Evolutionary conservation across 2,329 filamentous ascomycete genomes (phyloP), one percentile per base, ranked within the genome.

Genomic region (Fusarium temperatum): DNA sequence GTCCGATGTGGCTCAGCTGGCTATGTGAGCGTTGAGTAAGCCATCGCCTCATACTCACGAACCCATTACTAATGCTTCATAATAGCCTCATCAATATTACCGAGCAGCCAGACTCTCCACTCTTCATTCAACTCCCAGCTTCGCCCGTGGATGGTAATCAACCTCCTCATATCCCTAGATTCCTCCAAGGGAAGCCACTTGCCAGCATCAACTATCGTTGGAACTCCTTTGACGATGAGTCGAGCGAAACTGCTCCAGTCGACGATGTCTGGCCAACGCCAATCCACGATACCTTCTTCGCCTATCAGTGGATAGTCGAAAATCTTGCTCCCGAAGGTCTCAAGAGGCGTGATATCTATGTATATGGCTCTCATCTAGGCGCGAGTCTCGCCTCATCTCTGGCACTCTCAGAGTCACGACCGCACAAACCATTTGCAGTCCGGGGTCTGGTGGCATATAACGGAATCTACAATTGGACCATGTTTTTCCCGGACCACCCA

Each of bases 391-490:
- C 89, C 35, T 82, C 86, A 20, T 86, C 88, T 3, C 82, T 92
- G 7, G 86, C 89, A 14, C 80, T 92, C 48, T 91, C 89, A 5
- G 89, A 91, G 78, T 82, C 85, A 3, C 82, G 84, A 50, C 74
- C 81, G 5, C 81, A 86, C 61, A 75, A 81, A 20, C 80, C 76
- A 38, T 84, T 88, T 76, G 83, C 82, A 44, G 82, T 91, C 48
- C 84, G 87, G 15, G 89, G 89, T 13, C 79, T 90, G 38, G 81
- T 89, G 22, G 85, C 86, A 13, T 87, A 87, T 79, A 89, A 92
- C 72, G 90, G 89, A 47, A 85, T 92, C 66, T 92, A 90, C 81
- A 87, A 92, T 81, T 92, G 90, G 90, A 89, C 89, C 64, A 87
- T 84, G 78, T 89, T 91, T 66, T 83, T 90, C 17, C 87, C 87